Evolutionary conservation across 768 basidiomycete species (phyloP).

Genomic region (Auricularia cornea): DNA sequence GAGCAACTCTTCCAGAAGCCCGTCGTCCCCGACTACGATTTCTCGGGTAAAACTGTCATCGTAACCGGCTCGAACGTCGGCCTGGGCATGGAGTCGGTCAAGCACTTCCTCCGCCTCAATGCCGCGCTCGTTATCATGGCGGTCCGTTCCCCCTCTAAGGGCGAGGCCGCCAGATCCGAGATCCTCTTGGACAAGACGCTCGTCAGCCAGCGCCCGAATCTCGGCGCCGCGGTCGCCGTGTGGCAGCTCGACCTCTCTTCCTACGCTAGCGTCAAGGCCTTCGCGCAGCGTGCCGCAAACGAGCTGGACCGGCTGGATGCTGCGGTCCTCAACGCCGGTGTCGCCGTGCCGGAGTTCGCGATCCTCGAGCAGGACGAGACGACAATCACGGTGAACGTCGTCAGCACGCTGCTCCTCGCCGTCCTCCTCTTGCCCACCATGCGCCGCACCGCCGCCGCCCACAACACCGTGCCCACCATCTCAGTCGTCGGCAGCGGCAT

Average conservation of each 20-base stretch:
- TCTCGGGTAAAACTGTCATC: constrained; percentile 5
- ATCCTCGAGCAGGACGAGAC: neutral
- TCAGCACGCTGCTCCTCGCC: neutral
- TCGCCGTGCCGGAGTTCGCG: neutral
- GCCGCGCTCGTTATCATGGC: no score
- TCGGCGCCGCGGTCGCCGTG: neutral
- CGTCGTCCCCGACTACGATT: neutral
- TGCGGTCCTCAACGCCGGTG: neutral
- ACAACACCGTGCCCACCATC: no score
- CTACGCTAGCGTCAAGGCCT: constrained; percentile 1
- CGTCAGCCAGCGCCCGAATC: no score
- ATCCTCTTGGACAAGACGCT: no score
- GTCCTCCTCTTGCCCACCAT: neutral
- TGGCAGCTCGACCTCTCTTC: constrained; percentile 2
- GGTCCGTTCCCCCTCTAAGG: no score
- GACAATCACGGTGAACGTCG: neutral
- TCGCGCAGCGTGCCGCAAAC: neutral
- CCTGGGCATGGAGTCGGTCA: constrained; percentile 4
- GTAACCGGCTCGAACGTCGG: constrained; percentile 7
- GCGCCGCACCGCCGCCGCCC: no score
- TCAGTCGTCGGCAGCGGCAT: no score
- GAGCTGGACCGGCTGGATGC: constrained; percentile 1
- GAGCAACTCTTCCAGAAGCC: neutral
- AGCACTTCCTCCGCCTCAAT: no score
- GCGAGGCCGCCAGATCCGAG: no score